phyloP scores from a whole-genome alignment of 371 early-diverging fungal genomes.

The Dinochytrium kinnereticum region DNA sequence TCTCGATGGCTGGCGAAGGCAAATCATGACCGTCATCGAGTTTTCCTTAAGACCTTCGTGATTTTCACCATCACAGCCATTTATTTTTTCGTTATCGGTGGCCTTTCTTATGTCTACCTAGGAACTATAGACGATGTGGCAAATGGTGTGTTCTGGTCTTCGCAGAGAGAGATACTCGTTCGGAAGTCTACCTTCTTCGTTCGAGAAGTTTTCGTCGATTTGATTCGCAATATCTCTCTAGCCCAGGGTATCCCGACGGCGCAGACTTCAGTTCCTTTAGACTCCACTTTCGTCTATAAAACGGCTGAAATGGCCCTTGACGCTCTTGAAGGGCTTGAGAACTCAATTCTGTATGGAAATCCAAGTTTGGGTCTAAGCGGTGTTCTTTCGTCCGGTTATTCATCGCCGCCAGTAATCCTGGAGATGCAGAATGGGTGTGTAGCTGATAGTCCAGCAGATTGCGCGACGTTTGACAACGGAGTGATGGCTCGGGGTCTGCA shows the following conservation, averaged over 20 bases:
- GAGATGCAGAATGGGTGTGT: slow-evolving; percentile 31
- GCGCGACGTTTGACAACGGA: slow-evolving; percentile 28
- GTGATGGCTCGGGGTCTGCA: slow-evolving; percentile 33
- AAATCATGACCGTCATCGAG: slow-evolving; percentile 18
- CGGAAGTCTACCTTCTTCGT: slow-evolving; percentile 9
- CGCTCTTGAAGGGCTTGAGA: neutral
- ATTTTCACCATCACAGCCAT: slow-evolving; percentile 20
- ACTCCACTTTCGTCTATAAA: neutral
- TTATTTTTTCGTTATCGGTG: slow-evolving; percentile 31
- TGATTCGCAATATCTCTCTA: neutral
- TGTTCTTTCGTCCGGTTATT: neutral
- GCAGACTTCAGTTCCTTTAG: neutral
- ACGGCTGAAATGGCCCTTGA: too few relatives aligned
- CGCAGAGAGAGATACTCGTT: slow-evolving; percentile 19
- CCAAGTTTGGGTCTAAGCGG: neutral
- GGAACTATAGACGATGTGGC: neutral
- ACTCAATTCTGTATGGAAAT: neutral
- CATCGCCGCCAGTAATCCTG: neutral
- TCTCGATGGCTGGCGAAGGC: slow-evolving; percentile 1
- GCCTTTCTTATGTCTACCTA: slow-evolving; percentile 9
- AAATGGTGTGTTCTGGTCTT: slow-evolving; percentile 23
- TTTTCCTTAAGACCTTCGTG: slow-evolving; percentile 20
- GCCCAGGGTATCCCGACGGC: neutral
- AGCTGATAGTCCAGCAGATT: slow-evolving; percentile 23
- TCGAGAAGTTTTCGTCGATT: neutral